Percentiles rank a stretch among this genome's conserved stretches.
These are phyloP conservation scores for Xylariales sp. DNA, from an alignment of 2,329 filamentous ascomycete genomes.

Conservation along the genomic window DNA sequence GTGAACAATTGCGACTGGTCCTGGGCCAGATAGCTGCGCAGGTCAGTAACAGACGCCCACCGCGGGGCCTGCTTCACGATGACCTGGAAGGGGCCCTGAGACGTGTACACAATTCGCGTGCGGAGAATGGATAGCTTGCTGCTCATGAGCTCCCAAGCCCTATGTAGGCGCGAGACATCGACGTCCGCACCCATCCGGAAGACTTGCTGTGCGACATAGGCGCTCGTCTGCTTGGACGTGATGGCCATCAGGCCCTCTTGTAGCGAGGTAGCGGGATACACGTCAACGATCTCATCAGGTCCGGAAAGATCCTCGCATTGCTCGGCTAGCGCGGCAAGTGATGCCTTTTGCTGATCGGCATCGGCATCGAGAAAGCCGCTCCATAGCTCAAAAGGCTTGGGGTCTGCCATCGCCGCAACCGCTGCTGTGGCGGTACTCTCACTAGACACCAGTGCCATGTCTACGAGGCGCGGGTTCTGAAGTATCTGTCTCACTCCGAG, in stretches of 20 bases:
- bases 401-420: slow-evolving; percentile 1
- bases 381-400: slow-evolving; percentile 1
- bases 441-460: neutral
- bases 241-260: slow-evolving; percentile 26
- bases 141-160: slow-evolving; percentile 11
- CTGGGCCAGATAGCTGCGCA: neutral
- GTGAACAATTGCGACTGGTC: neutral
- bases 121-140: slow-evolving; percentile 14
- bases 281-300: slow-evolving; percentile 13
- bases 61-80: neutral
- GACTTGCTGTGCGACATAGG: slow-evolving; percentile 21
- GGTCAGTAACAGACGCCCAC: neutral
- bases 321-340: neutral
- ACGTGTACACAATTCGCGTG: slow-evolving; percentile 15
- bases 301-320: neutral
- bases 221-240: slow-evolving; percentile 17
- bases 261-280: slow-evolving; percentile 22
- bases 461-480: neutral
- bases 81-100: neutral
- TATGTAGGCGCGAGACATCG: slow-evolving; percentile 6
- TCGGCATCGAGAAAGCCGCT: neutral
- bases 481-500: slow-evolving; percentile 1
- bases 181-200: slow-evolving; percentile 5
- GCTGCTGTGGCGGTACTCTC: neutral
- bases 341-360: neutral